Evolutionary conservation across 1,284 basidiomycete genomes (phyloP).

Genomic region (Baeospora myosura): DNA sequence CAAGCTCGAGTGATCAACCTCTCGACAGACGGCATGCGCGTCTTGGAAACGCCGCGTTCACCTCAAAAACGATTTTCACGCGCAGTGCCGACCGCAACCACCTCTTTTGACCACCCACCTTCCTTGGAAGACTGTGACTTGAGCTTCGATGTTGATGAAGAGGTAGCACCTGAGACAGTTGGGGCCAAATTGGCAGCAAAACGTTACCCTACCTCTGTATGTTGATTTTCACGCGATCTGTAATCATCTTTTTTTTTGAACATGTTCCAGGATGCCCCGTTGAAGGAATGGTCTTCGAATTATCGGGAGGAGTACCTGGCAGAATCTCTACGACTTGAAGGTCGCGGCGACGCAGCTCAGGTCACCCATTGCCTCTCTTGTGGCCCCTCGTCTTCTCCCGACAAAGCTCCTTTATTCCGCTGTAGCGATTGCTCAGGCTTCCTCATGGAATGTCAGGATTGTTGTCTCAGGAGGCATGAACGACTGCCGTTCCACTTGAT

Average conservation of each 20-base stretch:
- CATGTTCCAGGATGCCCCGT: background rate
- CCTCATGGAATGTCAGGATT: background rate
- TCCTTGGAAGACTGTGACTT: background rate
- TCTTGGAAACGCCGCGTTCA: background rate
- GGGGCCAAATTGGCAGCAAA: too few relatives aligned
- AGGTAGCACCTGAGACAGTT: background rate
- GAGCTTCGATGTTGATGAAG: background rate
- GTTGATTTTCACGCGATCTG: background rate
- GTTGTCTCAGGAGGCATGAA: background rate
- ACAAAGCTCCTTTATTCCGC: background rate
- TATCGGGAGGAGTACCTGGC: background rate
- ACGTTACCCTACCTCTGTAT: background rate
- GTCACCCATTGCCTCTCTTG: background rate
- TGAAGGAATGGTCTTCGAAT: background rate
- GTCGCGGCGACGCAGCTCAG: background rate
- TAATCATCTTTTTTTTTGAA: background rate
- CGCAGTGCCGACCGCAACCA: background rate
- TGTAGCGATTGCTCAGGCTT: background rate
- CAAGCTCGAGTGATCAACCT: background rate
- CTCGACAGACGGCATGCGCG: background rate
- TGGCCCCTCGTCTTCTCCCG: too few relatives aligned
- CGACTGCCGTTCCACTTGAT: background rate
- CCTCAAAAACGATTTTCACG: background rate
- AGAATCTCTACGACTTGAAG: background rate
- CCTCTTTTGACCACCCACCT: background rate